Evolutionary conservation across 2,329 filamentous ascomycete genomes (phyloP), one percentile per base, ranked within the genome.

Genomic region (Pestalotiopsis sp.): DNA sequence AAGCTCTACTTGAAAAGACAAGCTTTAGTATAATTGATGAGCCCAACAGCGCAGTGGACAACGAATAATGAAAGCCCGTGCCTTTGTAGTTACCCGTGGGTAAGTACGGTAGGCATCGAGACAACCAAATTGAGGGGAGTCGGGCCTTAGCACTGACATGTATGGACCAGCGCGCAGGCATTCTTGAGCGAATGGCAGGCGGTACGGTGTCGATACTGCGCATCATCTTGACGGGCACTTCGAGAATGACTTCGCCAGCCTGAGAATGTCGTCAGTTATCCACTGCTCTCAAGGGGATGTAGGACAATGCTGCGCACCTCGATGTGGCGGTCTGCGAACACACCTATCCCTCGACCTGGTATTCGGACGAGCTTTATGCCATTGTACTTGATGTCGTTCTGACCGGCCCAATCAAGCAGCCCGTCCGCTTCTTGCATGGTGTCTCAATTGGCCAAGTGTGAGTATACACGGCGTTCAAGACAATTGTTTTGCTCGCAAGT

Each of bases 181-280:
- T 52, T 23, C 61, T 45, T 11, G 36, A 12, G 6, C 14, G 49
- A 6, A 69, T 62, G n/a, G n/a, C 17, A 9, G 27, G 17, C 6
- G 68, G 41, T 14, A 69, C 57, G 6, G 63, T 25, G 27, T 66
- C 31, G 9, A 68, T 27, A 17, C 59, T 68, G 11, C 67, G 57
- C 20, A 69, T 57, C 13, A 56, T 61, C 38, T 59, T 17, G 52
- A 62, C 27, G 4, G 68, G 68, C 27, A 68, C 36, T 7, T 65
- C 38, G 13, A 69, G 60, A 11, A 69, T 65, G 60, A 38, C 60
- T 14, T 68, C 66, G 12, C 61, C 68, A 25, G 36, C 23, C 68
- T 69, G 39, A 11, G 9, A 11, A n/a, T 31, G 4, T n/a, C 9
- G 36, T 17, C 27, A 49, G 31, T 23, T 17, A 56, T 56, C 31